Conservation (phyloP, 2,329 filamentous ascomycete genomes). For the Alternaria brassicae region DNA sequence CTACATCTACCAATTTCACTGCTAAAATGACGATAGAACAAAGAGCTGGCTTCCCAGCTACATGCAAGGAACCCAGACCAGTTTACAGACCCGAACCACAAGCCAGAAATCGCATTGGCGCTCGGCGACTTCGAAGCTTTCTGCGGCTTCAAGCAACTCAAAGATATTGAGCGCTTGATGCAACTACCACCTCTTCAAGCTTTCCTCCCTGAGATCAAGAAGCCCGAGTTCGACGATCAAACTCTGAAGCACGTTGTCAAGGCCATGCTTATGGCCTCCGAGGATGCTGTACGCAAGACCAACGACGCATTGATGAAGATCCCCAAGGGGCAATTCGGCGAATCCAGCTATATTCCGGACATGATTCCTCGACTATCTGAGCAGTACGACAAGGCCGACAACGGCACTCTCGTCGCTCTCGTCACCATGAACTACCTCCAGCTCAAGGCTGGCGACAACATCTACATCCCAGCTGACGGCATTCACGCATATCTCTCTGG, state of each 20-base stretch:
- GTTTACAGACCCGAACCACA: conserved; percentile 77
- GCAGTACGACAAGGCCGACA: conserved; percentile 70
- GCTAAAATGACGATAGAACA: conserved; percentile 56
- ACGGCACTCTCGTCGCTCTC: conserved; percentile 72
- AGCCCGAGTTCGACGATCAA: conserved; percentile 62
- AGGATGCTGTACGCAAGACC: conserved; percentile 60
- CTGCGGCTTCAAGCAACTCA: conserved; percentile 73
- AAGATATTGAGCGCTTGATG: conserved; percentile 66
- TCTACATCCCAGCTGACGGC: conserved; percentile 75
- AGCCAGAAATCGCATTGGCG: conserved; percentile 79
- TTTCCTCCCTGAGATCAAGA: conserved; percentile 58
- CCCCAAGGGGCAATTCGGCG: conserved; percentile 58
- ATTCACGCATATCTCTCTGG: conserved; percentile 77
- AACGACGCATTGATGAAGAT: conserved; percentile 61
- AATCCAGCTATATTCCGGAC: conserved; percentile 66
- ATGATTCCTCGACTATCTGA: conserved; percentile 69
- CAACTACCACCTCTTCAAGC: conserved; percentile 61
- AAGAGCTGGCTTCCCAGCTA: conserved; percentile 68
- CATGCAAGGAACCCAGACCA: conserved; percentile 69
- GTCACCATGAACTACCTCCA: conserved; percentile 77
- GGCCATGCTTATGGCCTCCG: conserved; percentile 62
- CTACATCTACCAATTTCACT: background rate
- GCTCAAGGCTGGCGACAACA: conserved; percentile 69
- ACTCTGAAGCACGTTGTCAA: conserved; percentile 64
- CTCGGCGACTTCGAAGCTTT: conserved; percentile 77